Base-by-base conservation (phyloP, 2,329 filamentous ascomycete genomes). In the Colletotrichum abscissum region DNA sequence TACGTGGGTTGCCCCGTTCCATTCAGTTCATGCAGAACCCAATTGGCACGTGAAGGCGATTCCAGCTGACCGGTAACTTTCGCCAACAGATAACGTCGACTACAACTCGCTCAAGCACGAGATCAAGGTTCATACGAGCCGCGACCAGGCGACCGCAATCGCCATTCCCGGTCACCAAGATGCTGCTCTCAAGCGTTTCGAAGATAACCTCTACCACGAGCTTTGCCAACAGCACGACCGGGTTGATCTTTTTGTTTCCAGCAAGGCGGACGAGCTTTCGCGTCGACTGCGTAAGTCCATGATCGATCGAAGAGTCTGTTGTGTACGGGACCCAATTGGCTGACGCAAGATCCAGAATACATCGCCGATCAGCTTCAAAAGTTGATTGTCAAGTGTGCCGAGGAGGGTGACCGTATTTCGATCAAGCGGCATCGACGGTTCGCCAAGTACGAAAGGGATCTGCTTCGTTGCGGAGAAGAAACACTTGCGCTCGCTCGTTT, bases 41-140 rank as follows among this genome's bases (percentile, higher is more conserved):
- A 24, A 38, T 63, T 62, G 55, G 22, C 62, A 67, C 12, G 69
- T 62, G 63, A 68, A 65, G 56, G 42, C 12, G 12, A 5, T 14
- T 49, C 35, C 33, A 22, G 42, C 69, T 72, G 24, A 72, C 69
- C 26, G 33, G 28, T 60, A 49, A 24, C 38, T 42, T 57, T 16
- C 9, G 33, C 7, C 16, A 30, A 42, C 81, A 94, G 92, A 95
- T 81, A 97, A 97, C 82, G 91, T 97, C 82, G 94, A 97, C 82
- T 97, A 97, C 86, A 94, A 96, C 81, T 93, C 93, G 62, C 89
- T 97, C 75, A 97, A 97, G 83, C 89, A 94, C 81, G 88, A 94
- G 78, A 96, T 97, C 86, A 97, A 96, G 82, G 89, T 89, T 73
- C 90, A 95, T 80, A 97, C 94, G 1, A 92, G 92, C 14, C 89